Evolutionary conservation across 2,329 filamentous ascomycete species (phyloP), one percentile per base, ranked within the genome.

Genomic region (Ascochyta fabae): DNA sequence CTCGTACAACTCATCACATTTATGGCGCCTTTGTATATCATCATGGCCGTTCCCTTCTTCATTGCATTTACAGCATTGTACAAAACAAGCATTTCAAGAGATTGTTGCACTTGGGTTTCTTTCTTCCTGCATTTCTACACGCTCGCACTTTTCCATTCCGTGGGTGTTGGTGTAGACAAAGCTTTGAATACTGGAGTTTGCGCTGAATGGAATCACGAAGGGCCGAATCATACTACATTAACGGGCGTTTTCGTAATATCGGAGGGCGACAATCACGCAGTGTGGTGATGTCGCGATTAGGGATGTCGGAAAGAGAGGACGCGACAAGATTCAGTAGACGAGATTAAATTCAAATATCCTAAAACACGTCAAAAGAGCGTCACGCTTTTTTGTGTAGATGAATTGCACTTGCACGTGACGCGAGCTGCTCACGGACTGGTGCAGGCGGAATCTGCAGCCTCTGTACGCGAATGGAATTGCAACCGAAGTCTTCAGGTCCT

Each of bases 21-120:
- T 60, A 59, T 48, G 58, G 56, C 56, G 62, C 64, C 47, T 56
- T 60, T 68, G 64, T 67, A 65, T 60, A 68, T 65, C 52, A 55
- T 54, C 52, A 55, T 54, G 60, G 62, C 61, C 60, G 64, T 45
- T 62, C 45, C 56, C 52, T 58, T 50, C 58, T 52, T 41, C 40
- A 47, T 56, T 49, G 42, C 48, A 49, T 55, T 54, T 65, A 60
- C 65, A 66, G 65, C 49, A 53, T 56, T 65, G 63, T 67, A 67
- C 47, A 61, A 58, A 65, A 34, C 55, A 58, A 24, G 43, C 39
- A 48, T 60, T 55, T 59, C 34, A 22, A 46, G 35, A 41, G 26
- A 33, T 34, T 33, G 26, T 41, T 49, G 48, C 48, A 52, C 52
- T 48, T 49, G 43, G 41, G 29, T 33, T 48, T 40, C 27, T 36